A percentile compares a stretch with the other conserved stretches of the same genome.
These are phyloP conservation scores for Triticum dicoccoides DNA, from an alignment of 176 grass and related monocot genomes.

Conservation along the genomic window DNA sequence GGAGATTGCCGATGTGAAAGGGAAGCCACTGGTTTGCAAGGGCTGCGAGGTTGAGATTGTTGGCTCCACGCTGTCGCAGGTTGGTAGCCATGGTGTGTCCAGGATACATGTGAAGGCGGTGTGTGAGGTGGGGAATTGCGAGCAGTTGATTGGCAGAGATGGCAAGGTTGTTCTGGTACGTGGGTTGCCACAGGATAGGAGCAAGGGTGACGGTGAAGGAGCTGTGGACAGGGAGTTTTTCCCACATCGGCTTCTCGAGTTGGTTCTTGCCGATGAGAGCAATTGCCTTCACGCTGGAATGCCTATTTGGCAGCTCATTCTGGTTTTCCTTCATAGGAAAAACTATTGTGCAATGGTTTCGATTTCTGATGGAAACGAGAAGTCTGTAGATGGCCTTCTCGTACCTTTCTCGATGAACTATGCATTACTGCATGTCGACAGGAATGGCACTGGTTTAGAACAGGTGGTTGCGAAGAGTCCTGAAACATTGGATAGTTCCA, in stretches of 20 bases:
- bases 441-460: conserved; percentile 29
- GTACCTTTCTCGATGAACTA: conserved; percentile 65
- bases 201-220: conserved; percentile 30
- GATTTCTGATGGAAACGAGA: conserved; percentile 42
- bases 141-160: conserved; percentile 34
- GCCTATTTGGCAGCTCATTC: conserved; percentile 91
- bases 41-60: conserved; percentile 49
- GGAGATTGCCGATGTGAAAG: conserved; percentile 54
- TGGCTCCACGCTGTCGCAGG: neutral
- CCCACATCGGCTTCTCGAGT: conserved; percentile 58
- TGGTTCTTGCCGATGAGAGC: conserved; percentile 41
- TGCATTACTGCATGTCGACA: conserved; percentile 62
- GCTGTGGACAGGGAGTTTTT: conserved; percentile 48
- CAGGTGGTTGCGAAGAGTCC: conserved; percentile 6
- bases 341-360: conserved; percentile 62
- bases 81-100: neutral
- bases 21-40: conserved; percentile 58
- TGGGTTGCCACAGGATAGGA: conserved; percentile 32
- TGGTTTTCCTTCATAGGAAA: conserved; percentile 63
- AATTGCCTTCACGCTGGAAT: conserved; percentile 35
- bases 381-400: conserved; percentile 62
- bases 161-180: conserved; percentile 44
- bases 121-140: conserved; percentile 32
- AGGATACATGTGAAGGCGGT: conserved; percentile 63
- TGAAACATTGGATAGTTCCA: conserved; percentile 1